Conservation (phyloP, 106 monocot species). For the Dioscorea alata region DNA sequence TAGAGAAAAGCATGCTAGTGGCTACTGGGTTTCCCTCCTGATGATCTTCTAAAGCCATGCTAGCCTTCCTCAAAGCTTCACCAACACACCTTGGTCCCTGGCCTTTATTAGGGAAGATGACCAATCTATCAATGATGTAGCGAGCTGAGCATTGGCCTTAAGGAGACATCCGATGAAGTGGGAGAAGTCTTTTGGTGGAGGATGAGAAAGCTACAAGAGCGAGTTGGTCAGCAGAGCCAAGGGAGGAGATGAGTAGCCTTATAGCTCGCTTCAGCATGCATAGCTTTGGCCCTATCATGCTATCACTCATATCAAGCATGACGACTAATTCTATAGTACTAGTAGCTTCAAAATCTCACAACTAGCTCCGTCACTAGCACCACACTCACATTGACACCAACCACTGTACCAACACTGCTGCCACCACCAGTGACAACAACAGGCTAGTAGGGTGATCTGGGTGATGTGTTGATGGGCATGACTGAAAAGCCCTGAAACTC, state of each 20-base stretch:
- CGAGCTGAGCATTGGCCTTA: constrained; percentile 70
- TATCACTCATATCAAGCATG: constrained; percentile 73
- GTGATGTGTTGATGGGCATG: background rate
- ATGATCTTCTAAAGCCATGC: constrained; percentile 74
- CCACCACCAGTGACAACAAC: too few species aligned
- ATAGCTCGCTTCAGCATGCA: constrained; percentile 78
- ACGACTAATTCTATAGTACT: constrained; percentile 84
- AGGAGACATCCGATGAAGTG: constrained; percentile 59
- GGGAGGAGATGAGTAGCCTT: constrained; percentile 55
- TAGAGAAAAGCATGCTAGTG: constrained; percentile 79
- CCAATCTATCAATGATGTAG: constrained; percentile 65
- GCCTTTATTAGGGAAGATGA: constrained; percentile 15
- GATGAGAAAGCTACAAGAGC: constrained; percentile 76
- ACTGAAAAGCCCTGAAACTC: constrained; percentile 14
- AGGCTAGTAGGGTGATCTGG: background rate
- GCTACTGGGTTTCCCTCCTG: constrained; percentile 84
- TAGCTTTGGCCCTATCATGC: constrained; percentile 60
- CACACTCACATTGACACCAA: constrained; percentile 28
- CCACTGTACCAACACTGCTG: too few species aligned
- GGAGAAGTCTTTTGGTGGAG: constrained; percentile 73
- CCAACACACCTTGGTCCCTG: constrained; percentile 16
- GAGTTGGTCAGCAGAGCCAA: constrained; percentile 74
- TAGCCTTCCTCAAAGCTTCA: constrained; percentile 74
- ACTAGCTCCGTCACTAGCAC: constrained; percentile 51
- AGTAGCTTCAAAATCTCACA: constrained; percentile 44